Evolutionary conservation across 2,329 filamentous ascomycete species (phyloP), one percentile per base, ranked within the genome.

Genomic region (Beauveria caledonica): DNA sequence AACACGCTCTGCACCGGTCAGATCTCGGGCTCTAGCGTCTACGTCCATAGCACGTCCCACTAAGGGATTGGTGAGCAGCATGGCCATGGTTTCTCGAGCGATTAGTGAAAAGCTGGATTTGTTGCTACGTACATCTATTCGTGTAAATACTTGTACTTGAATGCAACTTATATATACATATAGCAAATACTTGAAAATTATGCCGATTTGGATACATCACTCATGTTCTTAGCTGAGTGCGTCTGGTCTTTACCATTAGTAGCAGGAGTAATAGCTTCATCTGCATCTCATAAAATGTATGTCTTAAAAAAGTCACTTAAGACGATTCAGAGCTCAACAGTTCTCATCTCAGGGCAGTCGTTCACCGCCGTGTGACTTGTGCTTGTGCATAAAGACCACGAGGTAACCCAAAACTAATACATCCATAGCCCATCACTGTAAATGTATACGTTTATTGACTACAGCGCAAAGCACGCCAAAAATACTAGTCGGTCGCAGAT

Each of bases 371-470:
- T 15, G 13, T 36, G 2, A 36, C 33, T 36, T 21, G 21, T 17
- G 11, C 4, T 25, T 17, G 11, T 15, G 33, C 13, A 36, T 36
- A 11, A 36, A 36, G 33, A 36, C 33, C 33, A 36, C 33, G 11
- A 36, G 33, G 5, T 13, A 36, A 15, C 33, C 33, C 33, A 36
- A 36, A 36, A 36, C 33, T 13, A 36, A 36, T 13, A 23, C 23
- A 23, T 27, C 33, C 11, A 52, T 13, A 10, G 3, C 0, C 11
- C 25, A 19, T 54, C 13, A 23, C 25, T 25, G 44, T 39, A 15
- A 15, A 36, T n/a, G 11, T 25, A 36, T 50, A 48, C 40, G 44
- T 60, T 54, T 60, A 60, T 60, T 60, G 58, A 60, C 58, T 60
- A 60, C 58, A 54, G 58, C 42, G 49, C 58, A 55, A 17, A 46